phyloP scores from a whole-genome alignment of 179 eudicot genomes.

The Beta lomatogona region DNA sequence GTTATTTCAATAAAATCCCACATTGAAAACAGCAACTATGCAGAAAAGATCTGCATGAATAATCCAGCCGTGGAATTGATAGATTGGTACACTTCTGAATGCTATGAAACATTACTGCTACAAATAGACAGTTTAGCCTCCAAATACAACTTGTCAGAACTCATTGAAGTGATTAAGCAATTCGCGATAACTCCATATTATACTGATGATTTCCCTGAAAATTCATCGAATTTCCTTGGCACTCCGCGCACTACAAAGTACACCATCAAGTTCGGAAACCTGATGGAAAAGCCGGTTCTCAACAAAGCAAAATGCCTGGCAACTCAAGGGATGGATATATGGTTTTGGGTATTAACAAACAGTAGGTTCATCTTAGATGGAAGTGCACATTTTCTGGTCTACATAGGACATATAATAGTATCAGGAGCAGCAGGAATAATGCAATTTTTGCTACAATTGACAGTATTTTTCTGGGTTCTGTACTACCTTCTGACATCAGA shows the following conservation, averaged over 20 bases:
- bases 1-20: slow-evolving; percentile 35
- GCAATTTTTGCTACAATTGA: slow-evolving; percentile 28
- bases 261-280: slow-evolving; percentile 22
- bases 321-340: slow-evolving; percentile 33
- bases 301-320: slow-evolving; percentile 37
- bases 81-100: slow-evolving; percentile 40
- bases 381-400: slow-evolving; percentile 25
- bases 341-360: slow-evolving; percentile 28
- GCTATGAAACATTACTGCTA: slow-evolving; percentile 30
- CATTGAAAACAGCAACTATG: slow-evolving; percentile 29
- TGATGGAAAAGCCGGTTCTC: slow-evolving; percentile 27
- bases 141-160: slow-evolving; percentile 32
- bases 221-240: slow-evolving; percentile 9
- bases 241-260: slow-evolving; percentile 25
- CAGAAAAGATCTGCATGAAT: slow-evolving; percentile 29
- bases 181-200: slow-evolving; percentile 27
- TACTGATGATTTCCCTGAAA: slow-evolving; percentile 13
- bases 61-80: slow-evolving; percentile 30
- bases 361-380: slow-evolving; percentile 34
- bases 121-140: slow-evolving; percentile 31
- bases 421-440: slow-evolving; percentile 36
- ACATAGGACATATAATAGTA: slow-evolving; percentile 31
- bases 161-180: slow-evolving; percentile 30
- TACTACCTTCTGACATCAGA: slow-evolving; percentile 42
- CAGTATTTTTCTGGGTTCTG: slow-evolving; percentile 39